phyloP scores from a whole-genome alignment of 108 stramenopile species.

The Poteriospumella lacustris region DNA sequence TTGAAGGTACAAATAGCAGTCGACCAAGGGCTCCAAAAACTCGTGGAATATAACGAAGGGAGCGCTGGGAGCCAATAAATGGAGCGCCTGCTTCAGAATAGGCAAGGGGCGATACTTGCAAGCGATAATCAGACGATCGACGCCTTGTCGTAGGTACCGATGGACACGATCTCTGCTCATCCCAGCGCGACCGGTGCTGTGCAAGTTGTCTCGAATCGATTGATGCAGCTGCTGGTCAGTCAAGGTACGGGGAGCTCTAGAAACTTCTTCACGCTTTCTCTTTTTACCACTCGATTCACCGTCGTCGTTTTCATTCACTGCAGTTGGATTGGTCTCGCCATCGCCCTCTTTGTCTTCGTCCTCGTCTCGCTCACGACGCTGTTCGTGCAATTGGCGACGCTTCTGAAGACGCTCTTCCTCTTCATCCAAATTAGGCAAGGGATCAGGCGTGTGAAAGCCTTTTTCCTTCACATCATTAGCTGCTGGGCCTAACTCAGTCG shows the following conservation, averaged over 20 bases:
- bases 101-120: constrained; percentile 4
- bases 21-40: constrained; percentile 25
- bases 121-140: constrained; percentile 19
- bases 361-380: no score
- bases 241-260: no score
- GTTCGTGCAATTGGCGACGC: no score
- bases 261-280: no score
- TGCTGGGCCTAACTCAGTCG: background rate
- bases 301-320: no score
- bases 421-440: no score
- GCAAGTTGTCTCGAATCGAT: background rate
- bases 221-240: no score
- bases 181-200: background rate
- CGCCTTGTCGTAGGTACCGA: constrained; percentile 6
- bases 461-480: background rate
- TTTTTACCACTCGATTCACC: no score
- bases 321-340: no score
- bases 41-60: constrained; percentile 25
- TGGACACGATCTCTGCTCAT: background rate
- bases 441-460: no score
- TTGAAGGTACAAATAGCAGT: constrained; percentile 27
- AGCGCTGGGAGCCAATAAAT: constrained; percentile 4
- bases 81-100: background rate
- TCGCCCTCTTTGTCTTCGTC: no score
- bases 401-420: no score